These are phyloP conservation scores for Globisporangium acanthophoron DNA, from an alignment of 352 stramenopile genomes.

Conservation along the genomic window DNA sequence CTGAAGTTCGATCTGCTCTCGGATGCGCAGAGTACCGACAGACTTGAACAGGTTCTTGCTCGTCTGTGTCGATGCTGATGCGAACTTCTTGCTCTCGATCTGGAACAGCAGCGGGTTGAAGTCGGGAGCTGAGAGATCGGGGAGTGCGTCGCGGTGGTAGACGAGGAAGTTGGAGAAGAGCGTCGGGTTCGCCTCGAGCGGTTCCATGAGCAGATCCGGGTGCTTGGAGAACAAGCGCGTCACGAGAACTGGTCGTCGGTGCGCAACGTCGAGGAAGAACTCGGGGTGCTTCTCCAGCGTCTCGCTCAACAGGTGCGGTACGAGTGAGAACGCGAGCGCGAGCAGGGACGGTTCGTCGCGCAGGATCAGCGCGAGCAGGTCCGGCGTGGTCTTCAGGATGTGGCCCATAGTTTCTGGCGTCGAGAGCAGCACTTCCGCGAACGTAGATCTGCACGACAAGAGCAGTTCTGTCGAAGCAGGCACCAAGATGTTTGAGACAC, in stretches of 20 bases:
- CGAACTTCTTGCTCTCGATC: conserved; percentile 37
- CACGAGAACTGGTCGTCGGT: conserved; percentile 56
- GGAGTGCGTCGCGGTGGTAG: conserved; percentile 49
- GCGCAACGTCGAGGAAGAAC: conserved; percentile 62
- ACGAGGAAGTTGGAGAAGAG: conserved; percentile 67
- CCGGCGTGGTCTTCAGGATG: conserved; percentile 43
- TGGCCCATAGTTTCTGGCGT: conserved; percentile 41
- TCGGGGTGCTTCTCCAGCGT: conserved; percentile 59
- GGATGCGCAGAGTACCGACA: conserved; percentile 23
- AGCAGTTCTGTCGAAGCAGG: conserved; percentile 25
- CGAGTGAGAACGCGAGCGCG: conserved; percentile 36
- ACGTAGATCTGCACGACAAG: conserved; percentile 29
- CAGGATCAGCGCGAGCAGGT: conserved; percentile 40
- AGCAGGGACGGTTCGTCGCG: conserved; percentile 44
- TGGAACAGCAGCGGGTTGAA: conserved; percentile 54
- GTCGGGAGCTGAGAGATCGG: conserved; percentile 45
- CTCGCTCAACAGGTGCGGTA: conserved; percentile 53
- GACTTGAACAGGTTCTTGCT: conserved; percentile 32
- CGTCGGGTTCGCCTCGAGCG: conserved; percentile 60
- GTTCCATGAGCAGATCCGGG: conserved; percentile 64
- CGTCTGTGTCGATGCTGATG: conserved; percentile 33
- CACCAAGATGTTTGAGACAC: not conserved
- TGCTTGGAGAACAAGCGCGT: conserved; percentile 54
- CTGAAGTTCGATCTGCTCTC: conserved; percentile 34
- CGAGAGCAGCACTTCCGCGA: conserved; percentile 37